These are phyloP conservation scores for Sequoia sempervirens DNA, from an alignment of 75 land plant species.

Conservation along the genomic window DNA sequence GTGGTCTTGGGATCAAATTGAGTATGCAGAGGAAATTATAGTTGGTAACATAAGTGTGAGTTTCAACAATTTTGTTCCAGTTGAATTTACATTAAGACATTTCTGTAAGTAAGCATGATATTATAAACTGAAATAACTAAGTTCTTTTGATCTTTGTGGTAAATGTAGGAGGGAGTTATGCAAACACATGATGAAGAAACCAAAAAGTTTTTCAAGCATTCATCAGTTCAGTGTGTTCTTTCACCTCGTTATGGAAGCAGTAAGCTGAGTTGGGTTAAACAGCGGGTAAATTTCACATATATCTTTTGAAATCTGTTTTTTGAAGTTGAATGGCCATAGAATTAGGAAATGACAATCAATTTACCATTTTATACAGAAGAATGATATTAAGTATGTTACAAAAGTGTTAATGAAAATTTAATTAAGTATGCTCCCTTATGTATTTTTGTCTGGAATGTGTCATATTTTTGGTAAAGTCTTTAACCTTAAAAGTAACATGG, in stretches of 20 bases:
- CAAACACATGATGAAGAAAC: slow-evolving; percentile 89
- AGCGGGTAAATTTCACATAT: slow-evolving; percentile 40
- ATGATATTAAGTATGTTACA: background rate
- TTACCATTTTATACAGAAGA: background rate
- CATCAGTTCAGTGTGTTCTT: slow-evolving; percentile 72
- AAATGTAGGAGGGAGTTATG: slow-evolving; percentile 81
- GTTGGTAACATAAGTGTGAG: background rate
- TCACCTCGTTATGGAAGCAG: slow-evolving; percentile 83
- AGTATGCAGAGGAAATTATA: background rate
- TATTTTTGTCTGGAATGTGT: background rate
- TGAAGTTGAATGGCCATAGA: background rate
- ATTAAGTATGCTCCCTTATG: background rate
- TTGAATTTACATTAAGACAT: background rate
- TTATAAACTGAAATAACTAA: background rate
- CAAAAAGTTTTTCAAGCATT: slow-evolving; percentile 66
- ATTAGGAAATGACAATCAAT: slow-evolving; percentile 1
- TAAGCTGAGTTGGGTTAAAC: slow-evolving; percentile 79
- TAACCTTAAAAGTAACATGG: background rate
- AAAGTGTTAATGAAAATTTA: background rate
- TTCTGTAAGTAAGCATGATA: background rate
- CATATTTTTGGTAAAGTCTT: too few relatives aligned
- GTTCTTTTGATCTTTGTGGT: background rate
- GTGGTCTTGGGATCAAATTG: background rate
- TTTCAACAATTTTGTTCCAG: background rate
- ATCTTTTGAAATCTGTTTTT: background rate